phyloP scores from a whole-genome alignment of 495 filamentous ascomycete genomes.

The Hypomontagnella monticulosa region DNA sequence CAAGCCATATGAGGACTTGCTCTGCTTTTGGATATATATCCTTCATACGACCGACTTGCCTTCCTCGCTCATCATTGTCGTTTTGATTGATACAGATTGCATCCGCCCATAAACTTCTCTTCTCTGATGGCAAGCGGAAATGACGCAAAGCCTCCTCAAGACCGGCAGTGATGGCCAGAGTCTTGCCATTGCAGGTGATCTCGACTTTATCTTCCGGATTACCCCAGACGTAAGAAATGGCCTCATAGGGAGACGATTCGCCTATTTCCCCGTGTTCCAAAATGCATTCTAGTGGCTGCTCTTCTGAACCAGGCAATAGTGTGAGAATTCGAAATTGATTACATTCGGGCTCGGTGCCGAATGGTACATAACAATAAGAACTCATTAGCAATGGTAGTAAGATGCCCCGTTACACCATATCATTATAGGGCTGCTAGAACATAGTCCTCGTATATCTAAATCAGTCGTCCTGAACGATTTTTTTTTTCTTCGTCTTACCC shows the following conservation, averaged over 20 bases:
- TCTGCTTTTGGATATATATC: constrained; percentile 35
- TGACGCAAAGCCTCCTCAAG: constrained; percentile 23
- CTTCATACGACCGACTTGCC: constrained; percentile 36
- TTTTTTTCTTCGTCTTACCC: too few relatives aligned
- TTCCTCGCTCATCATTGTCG: constrained; percentile 32
- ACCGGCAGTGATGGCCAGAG: constrained; percentile 8
- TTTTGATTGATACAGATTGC: constrained; percentile 37
- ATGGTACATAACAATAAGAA: constrained; percentile 35
- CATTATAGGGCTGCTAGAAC: neutral
- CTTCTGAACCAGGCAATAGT: constrained; percentile 21
- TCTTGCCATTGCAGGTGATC: constrained; percentile 27
- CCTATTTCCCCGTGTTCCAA: constrained; percentile 27
- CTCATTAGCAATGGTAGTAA: constrained; percentile 14
- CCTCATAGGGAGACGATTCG: constrained; percentile 40
- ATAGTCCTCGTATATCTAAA: too few relatives aligned
- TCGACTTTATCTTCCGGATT: constrained; percentile 16
- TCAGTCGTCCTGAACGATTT: too few relatives aligned
- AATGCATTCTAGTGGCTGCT: constrained; percentile 26
- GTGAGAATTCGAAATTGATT: constrained; percentile 35
- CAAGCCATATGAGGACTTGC: constrained; percentile 34
- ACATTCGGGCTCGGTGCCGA: constrained; percentile 28
- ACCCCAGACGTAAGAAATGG: constrained; percentile 44
- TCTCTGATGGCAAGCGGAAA: constrained; percentile 25
- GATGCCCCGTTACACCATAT: neutral
- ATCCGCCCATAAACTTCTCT: constrained; percentile 33